A percentile compares a stretch with the other conserved stretches of the same genome.
Conservation (phyloP, 805 yeast species). For the Yamadazyma phyllophila region DNA sequence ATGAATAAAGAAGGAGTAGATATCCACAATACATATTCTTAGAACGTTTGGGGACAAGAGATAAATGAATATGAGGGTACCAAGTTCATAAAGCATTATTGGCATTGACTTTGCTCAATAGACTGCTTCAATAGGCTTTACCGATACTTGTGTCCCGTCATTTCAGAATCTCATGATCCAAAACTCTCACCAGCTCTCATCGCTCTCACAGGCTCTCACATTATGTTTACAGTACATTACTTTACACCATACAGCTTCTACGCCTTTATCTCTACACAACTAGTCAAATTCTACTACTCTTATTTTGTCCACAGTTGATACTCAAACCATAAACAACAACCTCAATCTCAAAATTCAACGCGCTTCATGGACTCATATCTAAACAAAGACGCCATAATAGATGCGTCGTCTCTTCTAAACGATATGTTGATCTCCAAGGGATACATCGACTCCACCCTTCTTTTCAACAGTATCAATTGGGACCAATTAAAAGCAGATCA, state of each 20-base stretch:
- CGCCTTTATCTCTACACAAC: too few relatives aligned
- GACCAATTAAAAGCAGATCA: constrained; percentile 28
- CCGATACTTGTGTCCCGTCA: too few relatives aligned
- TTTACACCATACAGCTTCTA: too few relatives aligned
- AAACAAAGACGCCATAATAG: constrained; percentile 31
- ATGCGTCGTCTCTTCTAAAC: constrained; percentile 38
- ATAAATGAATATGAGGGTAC: not conserved
- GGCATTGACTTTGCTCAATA: too few relatives aligned
- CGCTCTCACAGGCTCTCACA: too few relatives aligned
- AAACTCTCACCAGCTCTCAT: too few relatives aligned
- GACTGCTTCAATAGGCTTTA: too few relatives aligned
- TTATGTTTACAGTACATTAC: too few relatives aligned
- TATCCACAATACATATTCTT: constrained; percentile 2
- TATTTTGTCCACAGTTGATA: not conserved
- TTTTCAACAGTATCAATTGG: constrained; percentile 37
- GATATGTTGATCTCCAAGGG: constrained; percentile 34
- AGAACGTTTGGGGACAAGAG: not conserved
- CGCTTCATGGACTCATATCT: constrained; percentile 8
- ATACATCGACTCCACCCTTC: constrained; percentile 28
- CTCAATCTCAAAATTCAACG: not conserved
- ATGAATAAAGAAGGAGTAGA: constrained; percentile 2
- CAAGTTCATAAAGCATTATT: too few relatives aligned
- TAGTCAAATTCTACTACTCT: too few relatives aligned
- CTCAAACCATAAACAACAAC: too few relatives aligned
- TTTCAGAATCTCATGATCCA: too few relatives aligned